Evolutionary conservation across 345 rosid species (phyloP).

Genomic region (Ceriops decandra): DNA sequence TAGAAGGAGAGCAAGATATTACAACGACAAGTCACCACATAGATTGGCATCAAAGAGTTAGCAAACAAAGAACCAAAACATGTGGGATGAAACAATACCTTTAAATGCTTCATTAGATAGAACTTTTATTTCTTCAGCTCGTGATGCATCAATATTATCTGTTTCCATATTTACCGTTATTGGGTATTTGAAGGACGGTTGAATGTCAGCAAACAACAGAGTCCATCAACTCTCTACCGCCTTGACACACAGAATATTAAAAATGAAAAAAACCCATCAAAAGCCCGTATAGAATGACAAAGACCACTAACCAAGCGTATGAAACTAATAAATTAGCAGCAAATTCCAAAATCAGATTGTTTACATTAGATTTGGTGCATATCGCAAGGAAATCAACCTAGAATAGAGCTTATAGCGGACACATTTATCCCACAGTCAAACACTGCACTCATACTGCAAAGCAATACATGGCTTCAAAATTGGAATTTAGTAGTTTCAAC

Average conservation of each 20-base stretch:
- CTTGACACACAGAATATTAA: neutral
- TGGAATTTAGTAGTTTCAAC: too few relatives aligned
- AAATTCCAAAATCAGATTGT: too few relatives aligned
- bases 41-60: neutral
- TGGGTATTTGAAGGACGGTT: neutral
- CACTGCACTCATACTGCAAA: too few relatives aligned
- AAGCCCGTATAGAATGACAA: too few relatives aligned
- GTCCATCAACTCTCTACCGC: neutral
- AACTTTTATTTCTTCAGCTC: conserved; percentile 50
- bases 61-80: neutral
- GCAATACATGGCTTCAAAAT: too few relatives aligned
- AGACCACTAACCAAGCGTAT: too few relatives aligned
- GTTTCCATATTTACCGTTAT: conserved; percentile 37
- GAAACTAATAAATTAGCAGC: too few relatives aligned
- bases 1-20: neutral
- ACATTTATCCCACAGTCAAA: too few relatives aligned
- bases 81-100: conserved; percentile 22
- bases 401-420: too few relatives aligned
- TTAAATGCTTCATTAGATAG: conserved; percentile 56
- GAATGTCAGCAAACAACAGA: conserved; percentile 4
- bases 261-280: neutral
- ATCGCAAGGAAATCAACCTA: too few relatives aligned
- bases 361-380: too few relatives aligned
- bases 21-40: neutral
- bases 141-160: conserved; percentile 28